These are phyloP conservation scores for Emmonsia crescens DNA, from an alignment of 2,329 filamentous ascomycete species.

Conservation along the genomic window DNA sequence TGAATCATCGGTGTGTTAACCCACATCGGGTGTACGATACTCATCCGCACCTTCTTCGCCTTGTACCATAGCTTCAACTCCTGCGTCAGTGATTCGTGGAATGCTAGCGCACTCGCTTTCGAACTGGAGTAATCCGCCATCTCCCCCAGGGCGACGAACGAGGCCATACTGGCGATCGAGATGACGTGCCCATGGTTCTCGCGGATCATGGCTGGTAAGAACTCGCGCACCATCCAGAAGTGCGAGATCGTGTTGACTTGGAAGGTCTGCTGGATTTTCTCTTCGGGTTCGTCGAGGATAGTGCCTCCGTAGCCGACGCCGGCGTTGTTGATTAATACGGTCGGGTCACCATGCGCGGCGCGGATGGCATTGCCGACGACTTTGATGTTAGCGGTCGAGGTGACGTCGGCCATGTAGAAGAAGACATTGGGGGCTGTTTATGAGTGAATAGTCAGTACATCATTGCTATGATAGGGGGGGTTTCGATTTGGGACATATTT, in stretches of 20 bases:
- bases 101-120: conserved; percentile 43
- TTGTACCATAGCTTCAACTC: conserved; percentile 29
- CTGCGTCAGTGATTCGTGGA: conserved; percentile 40
- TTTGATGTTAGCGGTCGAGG: conserved; percentile 22
- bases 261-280: conserved; percentile 38
- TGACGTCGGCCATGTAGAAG: conserved; percentile 32
- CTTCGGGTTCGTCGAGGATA: conserved; percentile 37
- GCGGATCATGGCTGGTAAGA: conserved; percentile 42
- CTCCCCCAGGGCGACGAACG: conserved; percentile 37
- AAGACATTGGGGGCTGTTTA: conserved; percentile 21
- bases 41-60: conserved; percentile 29
- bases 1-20: conserved; percentile 40
- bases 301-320: conserved; percentile 38
- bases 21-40: conserved; percentile 32
- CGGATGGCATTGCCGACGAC: conserved; percentile 30
- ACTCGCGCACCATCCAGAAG: conserved; percentile 41
- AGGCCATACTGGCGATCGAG: conserved; percentile 44
- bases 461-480: not conserved
- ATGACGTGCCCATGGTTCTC: conserved; percentile 47
- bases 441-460: not conserved
- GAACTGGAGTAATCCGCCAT: conserved; percentile 44
- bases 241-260: conserved; percentile 44
- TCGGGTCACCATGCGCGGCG: conserved; percentile 32
- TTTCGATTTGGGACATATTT: not conserved
- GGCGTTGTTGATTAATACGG: conserved; percentile 41